Evolutionary conservation across 2,329 filamentous ascomycete species (phyloP).

Genomic region (Pseudogymnoascus sp.): DNA sequence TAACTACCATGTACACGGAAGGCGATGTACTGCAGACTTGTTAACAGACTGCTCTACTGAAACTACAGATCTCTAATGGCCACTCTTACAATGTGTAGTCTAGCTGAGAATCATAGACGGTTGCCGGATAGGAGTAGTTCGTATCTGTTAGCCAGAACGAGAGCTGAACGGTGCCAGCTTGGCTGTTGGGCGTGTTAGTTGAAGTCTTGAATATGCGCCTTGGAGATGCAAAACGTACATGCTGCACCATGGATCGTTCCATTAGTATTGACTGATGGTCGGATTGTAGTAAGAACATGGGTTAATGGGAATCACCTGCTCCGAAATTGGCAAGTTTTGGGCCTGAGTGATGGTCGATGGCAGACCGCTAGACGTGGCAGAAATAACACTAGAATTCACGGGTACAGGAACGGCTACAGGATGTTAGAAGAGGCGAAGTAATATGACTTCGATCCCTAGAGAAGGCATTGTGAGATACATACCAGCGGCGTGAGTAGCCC

Average conservation of each 20-base stretch:
- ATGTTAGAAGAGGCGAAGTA: not conserved
- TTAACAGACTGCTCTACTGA: not conserved
- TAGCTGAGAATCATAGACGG: slow-evolving; percentile 24
- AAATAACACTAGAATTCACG: not conserved
- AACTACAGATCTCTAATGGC: not conserved
- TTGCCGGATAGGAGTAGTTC: slow-evolving; percentile 28
- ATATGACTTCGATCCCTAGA: not conserved
- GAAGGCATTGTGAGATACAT: not conserved
- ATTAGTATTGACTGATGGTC: not conserved
- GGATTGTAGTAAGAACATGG: not conserved
- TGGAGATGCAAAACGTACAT: not conserved
- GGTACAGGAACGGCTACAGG: not conserved
- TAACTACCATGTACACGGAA: slow-evolving; percentile 33
- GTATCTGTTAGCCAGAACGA: slow-evolving; percentile 30
- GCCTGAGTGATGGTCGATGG: not conserved
- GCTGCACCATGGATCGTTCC: not conserved
- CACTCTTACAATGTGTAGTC: slow-evolving; percentile 30
- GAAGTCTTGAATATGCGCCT: not conserved
- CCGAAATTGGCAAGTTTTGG: not conserved
- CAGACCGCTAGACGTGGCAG: not conserved
- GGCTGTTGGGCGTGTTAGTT: slow-evolving; percentile 12
- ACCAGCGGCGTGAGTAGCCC: not conserved
- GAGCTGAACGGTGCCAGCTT: slow-evolving; percentile 28
- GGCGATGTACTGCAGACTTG: slow-evolving; percentile 28
- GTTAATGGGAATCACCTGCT: not conserved